Base-by-base conservation (phyloP, 345 rosid species). In the Excoecaria cochinchinensis region DNA sequence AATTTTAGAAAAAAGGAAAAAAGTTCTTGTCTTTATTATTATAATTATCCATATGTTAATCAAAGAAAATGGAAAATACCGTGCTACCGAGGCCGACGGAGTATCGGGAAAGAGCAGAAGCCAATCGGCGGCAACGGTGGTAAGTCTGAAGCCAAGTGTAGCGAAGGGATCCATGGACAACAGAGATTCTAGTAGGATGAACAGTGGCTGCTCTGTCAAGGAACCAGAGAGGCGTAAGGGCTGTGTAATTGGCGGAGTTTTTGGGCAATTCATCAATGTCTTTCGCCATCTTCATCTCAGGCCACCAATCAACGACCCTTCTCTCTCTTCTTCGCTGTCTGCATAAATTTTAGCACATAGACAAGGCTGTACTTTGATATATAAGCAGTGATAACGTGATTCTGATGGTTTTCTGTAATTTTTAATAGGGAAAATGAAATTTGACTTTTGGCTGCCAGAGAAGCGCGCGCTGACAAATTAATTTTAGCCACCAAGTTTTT, bases 191-290 rank as follows among this genome's bases (percentile, higher is more conserved):
- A 42, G 73, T n/a, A 0, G 97, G 99, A 67, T 93, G 94, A 62
- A 95, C 89, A 0, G 81, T 63, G 16, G 99, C 98, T 0, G 98
- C 98, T 63, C 99, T 87, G 19, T 91, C 92, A 15, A 95, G 75
- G 77, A 95, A 91, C 92, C 94, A 89, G 1, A 95, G 87, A 25
- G 99, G 99, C 60, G 99, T 92, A 73, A 95, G 38, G 31, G 99
- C 94, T 13, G 81, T 87, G 89, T 88, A 87, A 87, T 95, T 95
- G 16, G 97, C 99, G 0, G 75, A 80, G 85, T 87, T 89, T 70
- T 92, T 92, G 0, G 98, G 98, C 36, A 95, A 90, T 42, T 91
- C 93, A 68, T 95, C 99, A 56, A 89, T 92, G 76, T 91, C 98
- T 65, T 82, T 86, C 78, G 22, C 84, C 80, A 76, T 81, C 75